Conservation (phyloP, 1,139 yeast species). For the Kurtzmaniella quercitrusa region DNA sequence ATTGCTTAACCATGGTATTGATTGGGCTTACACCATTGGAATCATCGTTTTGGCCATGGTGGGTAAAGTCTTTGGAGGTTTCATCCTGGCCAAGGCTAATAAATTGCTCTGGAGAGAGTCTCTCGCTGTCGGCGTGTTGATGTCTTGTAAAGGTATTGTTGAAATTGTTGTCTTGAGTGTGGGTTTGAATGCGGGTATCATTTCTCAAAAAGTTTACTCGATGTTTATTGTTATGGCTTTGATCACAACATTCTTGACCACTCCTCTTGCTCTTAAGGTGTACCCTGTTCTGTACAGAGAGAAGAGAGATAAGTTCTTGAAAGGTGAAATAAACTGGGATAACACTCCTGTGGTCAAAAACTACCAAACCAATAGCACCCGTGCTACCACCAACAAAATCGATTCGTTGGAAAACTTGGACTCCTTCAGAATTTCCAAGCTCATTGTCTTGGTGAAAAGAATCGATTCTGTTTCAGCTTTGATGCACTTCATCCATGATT, state of each 20-base stretch:
- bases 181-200: constrained; percentile 67
- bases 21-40: constrained; percentile 75
- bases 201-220: constrained; percentile 59
- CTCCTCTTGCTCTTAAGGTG: constrained; percentile 59
- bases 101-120: constrained; percentile 71
- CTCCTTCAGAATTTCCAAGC: constrained; percentile 18
- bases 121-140: constrained; percentile 69
- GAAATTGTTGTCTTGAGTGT: constrained; percentile 74
- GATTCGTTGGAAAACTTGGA: constrained; percentile 12
- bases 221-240: constrained; percentile 83
- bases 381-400: constrained; percentile 7
- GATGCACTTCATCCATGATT: constrained; percentile 26
- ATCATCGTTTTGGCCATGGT: constrained; percentile 60
- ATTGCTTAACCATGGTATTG: constrained; percentile 54
- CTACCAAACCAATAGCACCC: neutral
- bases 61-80: constrained; percentile 66
- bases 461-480: constrained; percentile 31
- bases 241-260: constrained; percentile 67
- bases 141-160: constrained; percentile 86
- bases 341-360: constrained; percentile 17
- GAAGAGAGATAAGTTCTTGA: constrained; percentile 36
- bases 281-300: constrained; percentile 63
- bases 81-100: constrained; percentile 55
- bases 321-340: constrained; percentile 40
- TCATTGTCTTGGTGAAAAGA: constrained; percentile 25